Evolutionary conservation across 495 filamentous ascomycete genomes (phyloP).

Genomic region (Lentithecium fluviatile): DNA sequence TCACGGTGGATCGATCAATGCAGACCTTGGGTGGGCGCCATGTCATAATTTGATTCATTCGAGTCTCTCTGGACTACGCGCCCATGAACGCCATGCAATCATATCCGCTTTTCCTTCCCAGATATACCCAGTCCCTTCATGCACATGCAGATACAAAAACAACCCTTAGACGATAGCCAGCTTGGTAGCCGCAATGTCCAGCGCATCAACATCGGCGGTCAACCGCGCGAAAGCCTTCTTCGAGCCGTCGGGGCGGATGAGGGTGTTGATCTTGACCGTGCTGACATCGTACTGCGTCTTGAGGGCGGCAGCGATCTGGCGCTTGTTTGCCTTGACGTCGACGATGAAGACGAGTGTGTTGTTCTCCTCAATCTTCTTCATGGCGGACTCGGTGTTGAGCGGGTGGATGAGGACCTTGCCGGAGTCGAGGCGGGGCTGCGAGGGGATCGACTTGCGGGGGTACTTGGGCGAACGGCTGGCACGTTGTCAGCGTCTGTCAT

Average conservation of each 20-base stretch:
- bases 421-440: conserved; percentile 86
- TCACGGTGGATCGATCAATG: no score
- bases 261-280: conserved; percentile 96
- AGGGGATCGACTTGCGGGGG: conserved; percentile 90
- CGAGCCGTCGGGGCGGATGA: conserved; percentile 91
- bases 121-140: conserved; percentile 6
- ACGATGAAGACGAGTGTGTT: conserved; percentile 99
- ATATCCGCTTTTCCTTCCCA: conserved; percentile 20
- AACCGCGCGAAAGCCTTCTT: conserved; percentile 99
- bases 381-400: conserved; percentile 96
- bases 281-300: conserved; percentile 99
- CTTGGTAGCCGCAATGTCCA: conserved; percentile 99
- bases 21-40: conserved; percentile 16
- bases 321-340: conserved; percentile 95
- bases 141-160: conserved; percentile 7
- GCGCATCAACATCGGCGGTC: conserved; percentile 93
- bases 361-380: conserved; percentile 99
- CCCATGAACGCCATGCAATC: conserved; percentile 32
- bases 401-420: conserved; percentile 52
- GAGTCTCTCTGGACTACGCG: conserved; percentile 20
- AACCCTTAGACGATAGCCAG: conserved; percentile 81
- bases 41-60: conserved; percentile 25
- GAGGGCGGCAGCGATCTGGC: conserved; percentile 95
- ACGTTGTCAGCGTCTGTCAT: background rate
- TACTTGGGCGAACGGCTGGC: conserved; percentile 79